Base-by-base conservation (phyloP, 2,329 filamentous ascomycete species). In the Diaporthe batatas region DNA sequence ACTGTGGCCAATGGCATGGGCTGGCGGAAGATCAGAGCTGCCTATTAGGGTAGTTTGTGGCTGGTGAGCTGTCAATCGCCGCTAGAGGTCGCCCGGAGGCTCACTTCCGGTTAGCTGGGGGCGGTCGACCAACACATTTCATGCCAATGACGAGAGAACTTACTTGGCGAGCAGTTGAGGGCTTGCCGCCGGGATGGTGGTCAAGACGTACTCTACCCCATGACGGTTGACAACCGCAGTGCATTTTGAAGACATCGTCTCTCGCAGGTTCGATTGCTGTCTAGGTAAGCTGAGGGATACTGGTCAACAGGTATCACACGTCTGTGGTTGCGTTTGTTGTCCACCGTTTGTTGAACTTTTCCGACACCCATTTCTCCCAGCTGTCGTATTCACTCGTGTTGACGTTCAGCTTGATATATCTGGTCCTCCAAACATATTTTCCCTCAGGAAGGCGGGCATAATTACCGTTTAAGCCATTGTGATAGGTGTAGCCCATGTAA, bases 21-120 rank as follows among this genome's bases (percentile, higher is more conserved):
- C 44, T 34, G 44, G 44, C 32, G 36, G 36, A 65, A 34, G 44
- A 51, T 65, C 29, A 7, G 34, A 65, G 62, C 44, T 67, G 62
- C 62, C 62, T 21, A 39, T 25, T 21, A 7, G n/a, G 47, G 62
- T 47, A 53, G 47, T 29, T 23, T 53, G 62, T 67, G 62, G 62
- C 62, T 67, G 62, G 62, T 67, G 62, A 67, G 32, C 10, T 67
- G 47, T 65, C 62, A 51, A 65, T 44, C 11, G 44, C 44, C 29
- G 44, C 62, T 65, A 65, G 44, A 25, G 16, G 2, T 25, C 21
- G 7, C 62, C 62, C 62, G 62, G 62, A 53, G 47, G 21, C 29
- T 51, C 44, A 21, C 10, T 16, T 65, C 62, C 44, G 59, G 25
- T 10, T 65, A 49, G 59, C 12, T 23, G 7, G 25, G 25, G 11